Evolutionary conservation across 352 stramenopile genomes (phyloP), one percentile per base, ranked within the genome.

Genomic region (Globisporangium recalcitrans): DNA sequence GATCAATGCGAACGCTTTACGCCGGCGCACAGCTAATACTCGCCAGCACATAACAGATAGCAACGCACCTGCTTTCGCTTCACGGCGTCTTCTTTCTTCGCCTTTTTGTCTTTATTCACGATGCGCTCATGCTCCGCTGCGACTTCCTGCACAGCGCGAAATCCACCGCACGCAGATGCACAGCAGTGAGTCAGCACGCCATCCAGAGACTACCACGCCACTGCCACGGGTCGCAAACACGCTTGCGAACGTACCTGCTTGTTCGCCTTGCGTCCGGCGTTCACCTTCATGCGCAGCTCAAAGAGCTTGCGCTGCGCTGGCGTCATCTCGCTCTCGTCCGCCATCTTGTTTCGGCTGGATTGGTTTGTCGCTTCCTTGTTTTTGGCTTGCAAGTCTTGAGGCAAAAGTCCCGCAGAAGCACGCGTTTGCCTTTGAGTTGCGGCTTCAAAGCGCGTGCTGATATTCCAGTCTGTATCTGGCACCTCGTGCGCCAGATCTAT

Each of bases 201-300:
- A 19, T 4, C 44, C 22, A 52, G 44, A 51, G n/a, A n/a, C n/a
- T 29, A 29, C n/a, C 10, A 26, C 9, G 44, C 26, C n/a, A 22
- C 6, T n/a, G 16, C 4, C n/a, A 29, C 10, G 27, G 16, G 4
- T 7, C n/a, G 16, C 44, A 29, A 9, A 27, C 40, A 24, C 19
- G 11, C 29, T 6, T 10, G 26, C 42, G 19, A 40, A 48, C 64
- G 8, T 29, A 87, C 80, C 80, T 88, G 66, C 60, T 93, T 93
- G 65, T 91, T 91, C 13, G 82, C 80, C 62, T 91, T 91, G 44
- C 84, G 68, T 0, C 82, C 84, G 6, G 82, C 82, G 62, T 93
- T 93, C 48, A 91, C 82, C 65, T 91, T 89, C 84, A 93, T 93
- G 42, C 84, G 82, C 56, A 93, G 69, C 73, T 93, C 77, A 68